These are phyloP conservation scores for Rhodotorula graminis DNA, from an alignment of 768 basidiomycete genomes.

Conservation along the genomic window DNA sequence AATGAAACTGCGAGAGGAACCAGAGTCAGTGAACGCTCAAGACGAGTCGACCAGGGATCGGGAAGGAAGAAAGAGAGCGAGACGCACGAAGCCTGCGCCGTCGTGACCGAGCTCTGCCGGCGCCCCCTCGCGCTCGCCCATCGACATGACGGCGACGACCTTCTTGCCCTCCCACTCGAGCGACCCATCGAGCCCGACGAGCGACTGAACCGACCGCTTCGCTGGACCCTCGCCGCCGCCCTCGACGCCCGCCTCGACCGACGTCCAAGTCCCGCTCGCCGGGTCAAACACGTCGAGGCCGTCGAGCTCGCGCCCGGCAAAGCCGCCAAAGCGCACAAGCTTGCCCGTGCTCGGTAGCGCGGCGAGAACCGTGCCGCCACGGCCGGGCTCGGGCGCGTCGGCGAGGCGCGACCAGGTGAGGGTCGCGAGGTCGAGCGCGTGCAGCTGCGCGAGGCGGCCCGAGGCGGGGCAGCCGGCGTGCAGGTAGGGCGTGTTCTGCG, in stretches of 20 bases:
- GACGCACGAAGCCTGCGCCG: slow-evolving; percentile 46
- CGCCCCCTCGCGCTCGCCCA: slow-evolving; percentile 49
- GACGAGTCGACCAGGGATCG: no score
- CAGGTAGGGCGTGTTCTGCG: slow-evolving; percentile 47
- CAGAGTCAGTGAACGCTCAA: no score
- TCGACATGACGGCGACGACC: slow-evolving; percentile 29
- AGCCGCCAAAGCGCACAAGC: slow-evolving; percentile 46
- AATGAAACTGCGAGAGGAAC: slow-evolving; percentile 45
- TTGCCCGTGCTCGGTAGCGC: slow-evolving; percentile 34
- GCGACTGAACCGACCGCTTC: slow-evolving; percentile 48
- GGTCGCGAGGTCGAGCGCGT: slow-evolving; percentile 46
- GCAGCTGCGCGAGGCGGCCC: slow-evolving; percentile 48
- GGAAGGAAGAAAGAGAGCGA: no score
- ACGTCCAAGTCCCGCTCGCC: slow-evolving; percentile 41
- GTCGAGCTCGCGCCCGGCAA: slow-evolving; percentile 47
- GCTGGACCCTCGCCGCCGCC: slow-evolving; percentile 44
- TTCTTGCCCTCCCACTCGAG: slow-evolving; percentile 24
- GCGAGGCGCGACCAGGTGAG: slow-evolving; percentile 47
- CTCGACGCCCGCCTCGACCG: slow-evolving; percentile 14
- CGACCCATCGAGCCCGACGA: slow-evolving; percentile 44
- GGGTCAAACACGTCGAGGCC: slow-evolving; percentile 49
- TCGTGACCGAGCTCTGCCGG: slow-evolving; percentile 48
- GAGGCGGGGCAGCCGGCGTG: slow-evolving; percentile 51
- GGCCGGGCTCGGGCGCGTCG: slow-evolving; percentile 49
- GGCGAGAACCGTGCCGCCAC: slow-evolving; percentile 51